Conservation (phyloP, 2,329 filamentous ascomycete genomes). For the Clonostachys rosea region DNA sequence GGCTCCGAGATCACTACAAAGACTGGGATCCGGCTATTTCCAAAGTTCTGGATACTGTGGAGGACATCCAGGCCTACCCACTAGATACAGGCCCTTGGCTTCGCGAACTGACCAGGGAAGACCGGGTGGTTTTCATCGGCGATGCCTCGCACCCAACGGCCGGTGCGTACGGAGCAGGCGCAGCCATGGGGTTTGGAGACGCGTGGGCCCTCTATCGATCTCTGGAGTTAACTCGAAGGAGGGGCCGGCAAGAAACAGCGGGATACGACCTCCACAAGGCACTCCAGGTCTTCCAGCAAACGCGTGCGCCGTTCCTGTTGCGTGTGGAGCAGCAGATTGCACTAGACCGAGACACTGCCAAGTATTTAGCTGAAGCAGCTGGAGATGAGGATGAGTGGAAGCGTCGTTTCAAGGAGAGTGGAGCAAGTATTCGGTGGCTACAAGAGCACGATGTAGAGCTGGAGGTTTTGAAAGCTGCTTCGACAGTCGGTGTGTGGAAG, state of each 20-base stretch:
- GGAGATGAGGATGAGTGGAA: background rate
- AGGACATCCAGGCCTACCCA: background rate
- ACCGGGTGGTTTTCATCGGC: background rate
- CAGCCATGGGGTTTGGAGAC: background rate
- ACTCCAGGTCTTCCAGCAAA: background rate
- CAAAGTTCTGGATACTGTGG: background rate
- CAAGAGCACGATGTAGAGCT: background rate
- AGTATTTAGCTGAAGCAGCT: background rate
- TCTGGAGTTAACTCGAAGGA: background rate
- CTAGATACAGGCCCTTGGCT: background rate
- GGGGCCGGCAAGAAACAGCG: background rate
- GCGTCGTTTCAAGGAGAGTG: background rate
- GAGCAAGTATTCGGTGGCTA: background rate
- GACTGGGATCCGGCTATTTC: background rate
- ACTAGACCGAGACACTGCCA: background rate
- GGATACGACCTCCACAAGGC: background rate
- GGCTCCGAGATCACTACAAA: background rate
- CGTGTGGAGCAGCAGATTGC: background rate
- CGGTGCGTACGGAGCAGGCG: background rate
- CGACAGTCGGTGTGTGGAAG: no score
- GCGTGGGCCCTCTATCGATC: background rate
- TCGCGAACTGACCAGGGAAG: background rate
- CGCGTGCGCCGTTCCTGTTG: background rate
- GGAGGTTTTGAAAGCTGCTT: background rate
- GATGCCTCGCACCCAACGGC: background rate